Conservation (phyloP, 805 yeast genomes). For the Kazachstania martiniae region DNA sequence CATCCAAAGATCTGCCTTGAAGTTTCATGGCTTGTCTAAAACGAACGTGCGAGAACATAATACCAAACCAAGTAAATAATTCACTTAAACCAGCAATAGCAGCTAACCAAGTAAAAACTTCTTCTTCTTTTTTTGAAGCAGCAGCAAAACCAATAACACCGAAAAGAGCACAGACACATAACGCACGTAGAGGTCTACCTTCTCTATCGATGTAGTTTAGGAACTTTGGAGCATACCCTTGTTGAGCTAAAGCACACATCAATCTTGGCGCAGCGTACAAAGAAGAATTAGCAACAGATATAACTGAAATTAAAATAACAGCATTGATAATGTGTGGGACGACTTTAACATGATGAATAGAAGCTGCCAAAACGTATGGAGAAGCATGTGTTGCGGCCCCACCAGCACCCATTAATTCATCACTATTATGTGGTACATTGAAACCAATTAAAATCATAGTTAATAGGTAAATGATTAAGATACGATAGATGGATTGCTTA, state of each 20-base stretch:
- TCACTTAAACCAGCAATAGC: constrained; percentile 52
- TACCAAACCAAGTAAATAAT: constrained; percentile 49
- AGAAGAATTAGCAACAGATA: constrained; percentile 71
- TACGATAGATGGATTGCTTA: constrained; percentile 57
- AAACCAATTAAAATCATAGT: constrained; percentile 46
- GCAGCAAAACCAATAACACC: constrained; percentile 57
- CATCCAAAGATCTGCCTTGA: constrained; percentile 38
- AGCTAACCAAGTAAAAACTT: constrained; percentile 51
- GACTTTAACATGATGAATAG: constrained; percentile 47
- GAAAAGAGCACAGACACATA: constrained; percentile 38
- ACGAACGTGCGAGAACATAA: constrained; percentile 41
- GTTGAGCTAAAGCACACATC: constrained; percentile 56
- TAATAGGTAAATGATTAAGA: constrained; percentile 45
- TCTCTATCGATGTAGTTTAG: constrained; percentile 43
- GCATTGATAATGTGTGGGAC: constrained; percentile 68
- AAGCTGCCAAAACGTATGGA: constrained; percentile 67
- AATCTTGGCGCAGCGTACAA: constrained; percentile 66
- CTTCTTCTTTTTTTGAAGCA: constrained; percentile 39
- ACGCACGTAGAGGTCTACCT: constrained; percentile 51
- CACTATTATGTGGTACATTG: constrained; percentile 46
- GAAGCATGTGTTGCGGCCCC: constrained; percentile 49
- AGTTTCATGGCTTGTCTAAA: constrained; percentile 43
- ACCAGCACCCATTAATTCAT: constrained; percentile 38
- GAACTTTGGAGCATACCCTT: constrained; percentile 55
- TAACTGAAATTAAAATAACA: constrained; percentile 59